Evolutionary conservation across 2,329 filamentous ascomycete genomes (phyloP).

Genomic region (Fusarium xyrophilum): DNA sequence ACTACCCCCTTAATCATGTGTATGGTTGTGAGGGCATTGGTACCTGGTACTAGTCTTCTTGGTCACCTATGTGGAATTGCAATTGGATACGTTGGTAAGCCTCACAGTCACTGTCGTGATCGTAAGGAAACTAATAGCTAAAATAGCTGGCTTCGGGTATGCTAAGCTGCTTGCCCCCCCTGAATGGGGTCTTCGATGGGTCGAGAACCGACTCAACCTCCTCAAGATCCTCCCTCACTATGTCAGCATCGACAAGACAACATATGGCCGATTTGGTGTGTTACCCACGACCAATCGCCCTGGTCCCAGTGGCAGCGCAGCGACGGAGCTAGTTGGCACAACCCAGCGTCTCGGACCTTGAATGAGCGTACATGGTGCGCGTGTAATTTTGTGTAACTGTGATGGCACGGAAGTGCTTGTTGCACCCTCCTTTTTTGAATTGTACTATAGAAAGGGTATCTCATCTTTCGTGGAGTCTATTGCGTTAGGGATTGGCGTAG

Average conservation of each 20-base stretch:
- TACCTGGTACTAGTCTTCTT: constrained; percentile 82
- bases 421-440: constrained; percentile 14
- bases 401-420: constrained; percentile 2
- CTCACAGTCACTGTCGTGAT: neutral
- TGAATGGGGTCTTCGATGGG: constrained; percentile 84
- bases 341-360: constrained; percentile 74
- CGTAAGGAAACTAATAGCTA: constrained; percentile 7
- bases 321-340: constrained; percentile 66
- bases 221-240: constrained; percentile 87
- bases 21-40: constrained; percentile 75
- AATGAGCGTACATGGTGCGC: constrained; percentile 34
- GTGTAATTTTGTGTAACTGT: constrained; percentile 20
- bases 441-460: constrained; percentile 35
- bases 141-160: constrained; percentile 79
- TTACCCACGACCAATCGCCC: constrained; percentile 66
- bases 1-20: constrained; percentile 81
- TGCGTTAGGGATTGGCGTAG: constrained; percentile 18
- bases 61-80: constrained; percentile 85
- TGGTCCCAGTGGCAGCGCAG: constrained; percentile 50
- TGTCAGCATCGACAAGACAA: constrained; percentile 94
- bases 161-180: constrained; percentile 89
- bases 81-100: constrained; percentile 85
- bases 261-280: constrained; percentile 89
- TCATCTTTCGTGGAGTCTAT: constrained; percentile 18
- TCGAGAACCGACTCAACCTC: constrained; percentile 87